phyloP scores from a whole-genome alignment of 805 yeast genomes.

The Teunomyces funiuensis region DNA sequence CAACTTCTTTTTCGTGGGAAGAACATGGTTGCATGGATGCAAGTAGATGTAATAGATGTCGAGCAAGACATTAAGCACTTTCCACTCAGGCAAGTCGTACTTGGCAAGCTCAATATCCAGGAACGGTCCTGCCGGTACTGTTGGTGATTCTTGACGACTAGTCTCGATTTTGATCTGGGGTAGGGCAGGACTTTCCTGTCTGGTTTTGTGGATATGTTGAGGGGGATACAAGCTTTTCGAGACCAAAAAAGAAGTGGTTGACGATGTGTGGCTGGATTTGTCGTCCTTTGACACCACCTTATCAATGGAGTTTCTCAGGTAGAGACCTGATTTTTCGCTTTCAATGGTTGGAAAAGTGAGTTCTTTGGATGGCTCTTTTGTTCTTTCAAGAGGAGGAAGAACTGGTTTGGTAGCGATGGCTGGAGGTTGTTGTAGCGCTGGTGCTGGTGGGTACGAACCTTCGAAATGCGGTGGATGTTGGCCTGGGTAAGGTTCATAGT shows the following conservation, averaged over 20 bases:
- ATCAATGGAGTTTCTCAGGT: neutral
- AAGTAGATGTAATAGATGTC: conserved; percentile 22
- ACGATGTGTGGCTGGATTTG: neutral
- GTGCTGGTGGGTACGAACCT: neutral
- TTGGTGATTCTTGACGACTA: neutral
- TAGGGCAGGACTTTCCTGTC: neutral
- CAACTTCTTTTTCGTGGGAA: conserved; percentile 20
- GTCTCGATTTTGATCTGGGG: neutral
- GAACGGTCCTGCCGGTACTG: neutral
- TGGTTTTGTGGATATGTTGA: neutral
- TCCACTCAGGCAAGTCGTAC: conserved; percentile 26
- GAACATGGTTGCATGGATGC: conserved; percentile 22
- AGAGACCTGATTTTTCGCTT: neutral
- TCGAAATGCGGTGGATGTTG: neutral
- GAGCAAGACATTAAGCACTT: conserved; percentile 16
- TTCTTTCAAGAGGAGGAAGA: conserved; percentile 1
- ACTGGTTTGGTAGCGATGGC: neutral
- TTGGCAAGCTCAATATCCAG: conserved; percentile 15
- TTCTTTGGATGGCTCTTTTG: neutral
- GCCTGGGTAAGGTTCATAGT: neutral
- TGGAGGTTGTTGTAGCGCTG: neutral
- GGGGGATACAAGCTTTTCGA: neutral
- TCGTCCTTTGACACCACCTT: neutral
- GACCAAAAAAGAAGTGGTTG: neutral
- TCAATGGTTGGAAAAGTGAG: neutral